Conservation (phyloP, 441 rosid genomes). For the Corymbia calophylla region DNA sequence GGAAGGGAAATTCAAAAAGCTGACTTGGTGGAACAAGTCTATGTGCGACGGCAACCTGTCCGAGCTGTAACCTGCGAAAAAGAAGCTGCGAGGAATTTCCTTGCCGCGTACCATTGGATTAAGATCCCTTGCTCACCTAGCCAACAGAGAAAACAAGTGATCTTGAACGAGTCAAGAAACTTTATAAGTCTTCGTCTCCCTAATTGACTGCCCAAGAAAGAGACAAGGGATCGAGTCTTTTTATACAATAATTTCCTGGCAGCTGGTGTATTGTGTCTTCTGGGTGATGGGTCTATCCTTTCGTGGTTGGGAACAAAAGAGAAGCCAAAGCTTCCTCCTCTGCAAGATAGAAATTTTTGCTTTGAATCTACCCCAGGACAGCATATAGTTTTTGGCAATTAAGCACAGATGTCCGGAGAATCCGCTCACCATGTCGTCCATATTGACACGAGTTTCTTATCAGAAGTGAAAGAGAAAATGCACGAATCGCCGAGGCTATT, state of each 20-base stretch:
- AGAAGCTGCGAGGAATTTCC: neutral
- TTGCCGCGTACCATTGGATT: neutral
- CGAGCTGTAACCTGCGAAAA: neutral
- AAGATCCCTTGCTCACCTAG: neutral
- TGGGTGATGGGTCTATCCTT: neutral
- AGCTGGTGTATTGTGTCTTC: neutral
- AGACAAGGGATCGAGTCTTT: neutral
- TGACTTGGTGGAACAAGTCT: neutral
- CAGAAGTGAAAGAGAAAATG: slow-evolving; percentile 7
- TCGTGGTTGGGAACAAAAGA: neutral
- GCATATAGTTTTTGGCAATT: neutral
- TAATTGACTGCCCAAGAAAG: neutral
- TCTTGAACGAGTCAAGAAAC: neutral
- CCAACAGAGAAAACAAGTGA: neutral
- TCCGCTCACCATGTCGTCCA: neutral
- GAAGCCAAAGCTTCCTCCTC: neutral
- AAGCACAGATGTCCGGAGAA: neutral
- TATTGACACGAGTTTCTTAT: slow-evolving; percentile 3
- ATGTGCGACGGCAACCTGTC: neutral
- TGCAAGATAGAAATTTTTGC: neutral
- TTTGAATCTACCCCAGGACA: neutral
- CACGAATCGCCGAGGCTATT: slow-evolving; percentile 24
- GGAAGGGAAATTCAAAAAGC: neutral
- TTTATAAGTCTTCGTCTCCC: neutral
- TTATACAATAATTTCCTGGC: neutral